Evolutionary conservation across 768 basidiomycete genomes (phyloP), one percentile per base, ranked within the genome.

Genomic region (Epithele typhae): DNA sequence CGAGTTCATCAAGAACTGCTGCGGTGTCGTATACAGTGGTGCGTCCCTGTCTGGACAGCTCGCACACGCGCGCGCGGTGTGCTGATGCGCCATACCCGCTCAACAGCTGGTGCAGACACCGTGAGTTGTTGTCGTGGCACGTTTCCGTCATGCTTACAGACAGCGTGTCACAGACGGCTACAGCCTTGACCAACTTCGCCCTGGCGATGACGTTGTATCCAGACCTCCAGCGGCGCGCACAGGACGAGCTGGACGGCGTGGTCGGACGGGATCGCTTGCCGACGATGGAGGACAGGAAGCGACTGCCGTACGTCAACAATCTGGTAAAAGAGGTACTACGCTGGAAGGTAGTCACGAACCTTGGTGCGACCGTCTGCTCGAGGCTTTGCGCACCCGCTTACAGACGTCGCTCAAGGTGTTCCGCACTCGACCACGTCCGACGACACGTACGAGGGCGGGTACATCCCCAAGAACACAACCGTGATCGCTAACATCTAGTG

Each of bases 91-190:
- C n/a, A n/a, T n/a, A n/a, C n/a, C n/a, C n/a, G n/a, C n/a, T n/a
- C n/a, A n/a, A n/a, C n/a, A n/a, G n/a, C n/a, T n/a, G n/a, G n/a
- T n/a, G n/a, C n/a, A n/a, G n/a, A n/a, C n/a, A n/a, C n/a, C n/a
- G n/a, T n/a, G n/a, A n/a, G n/a, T n/a, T n/a, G n/a, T n/a, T n/a
- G n/a, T n/a, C n/a, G n/a, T n/a, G n/a, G n/a, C n/a, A n/a, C n/a
- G n/a, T n/a, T n/a, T n/a, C n/a, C n/a, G n/a, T 1, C 40, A 42
- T n/a, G n/a, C n/a, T n/a, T n/a, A n/a, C n/a, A n/a, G n/a, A n/a
- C n/a, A n/a, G n/a, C n/a, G n/a, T n/a, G 8, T 30, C 27, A 30
- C 62, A 41, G 65, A 73, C 37, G 73, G 76, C 55, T 1, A 33
- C 33, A 19, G 42, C 61, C 72, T 7, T 60, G 43, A 22, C 14